These are phyloP conservation scores for Yarrowia divulgata DNA, from an alignment of 805 yeast species.

Conservation along the genomic window DNA sequence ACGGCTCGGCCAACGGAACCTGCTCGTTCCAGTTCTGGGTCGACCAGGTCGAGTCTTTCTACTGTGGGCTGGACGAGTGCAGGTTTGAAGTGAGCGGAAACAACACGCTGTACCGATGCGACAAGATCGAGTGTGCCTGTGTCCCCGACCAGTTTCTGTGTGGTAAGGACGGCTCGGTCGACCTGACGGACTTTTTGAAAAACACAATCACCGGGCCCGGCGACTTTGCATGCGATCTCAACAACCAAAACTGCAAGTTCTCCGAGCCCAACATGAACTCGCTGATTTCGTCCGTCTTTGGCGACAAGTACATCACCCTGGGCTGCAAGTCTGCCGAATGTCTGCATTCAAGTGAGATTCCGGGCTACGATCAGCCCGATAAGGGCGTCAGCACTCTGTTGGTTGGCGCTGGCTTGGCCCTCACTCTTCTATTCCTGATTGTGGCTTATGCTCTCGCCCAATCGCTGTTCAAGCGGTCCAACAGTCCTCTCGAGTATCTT, in stretches of 20 bases:
- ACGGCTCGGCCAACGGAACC: constrained; percentile 46
- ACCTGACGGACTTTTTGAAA: constrained; percentile 88
- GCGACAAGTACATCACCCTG: constrained; percentile 88
- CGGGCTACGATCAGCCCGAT: constrained; percentile 81
- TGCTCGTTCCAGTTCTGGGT: constrained; percentile 98
- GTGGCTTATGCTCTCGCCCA: constrained; percentile 40
- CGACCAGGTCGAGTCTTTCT: constrained; percentile 86
- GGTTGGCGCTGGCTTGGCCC: constrained; percentile 44
- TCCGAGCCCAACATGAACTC: constrained; percentile 97
- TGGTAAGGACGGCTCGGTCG: constrained; percentile 93
- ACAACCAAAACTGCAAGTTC: constrained; percentile 69
- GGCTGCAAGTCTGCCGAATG: constrained; percentile 89
- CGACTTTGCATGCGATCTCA: constrained; percentile 79
- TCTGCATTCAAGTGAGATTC: constrained; percentile 88
- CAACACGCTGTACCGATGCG: constrained; percentile 83
- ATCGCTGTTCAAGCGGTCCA: constrained; percentile 42
- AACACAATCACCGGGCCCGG: constrained; percentile 95
- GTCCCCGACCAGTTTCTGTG: constrained; percentile 92
- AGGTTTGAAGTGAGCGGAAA: constrained; percentile 65
- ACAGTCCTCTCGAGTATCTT: constrained; percentile 44
- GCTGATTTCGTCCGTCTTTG: constrained; percentile 86
- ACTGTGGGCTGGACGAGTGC: constrained; percentile 82
- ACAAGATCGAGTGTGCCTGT: constrained; percentile 82
- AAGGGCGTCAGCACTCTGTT: constrained; percentile 47
- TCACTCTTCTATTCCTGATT: constrained; percentile 43